Evolutionary conservation across 2,329 filamentous ascomycete species (phyloP), one percentile per base, ranked within the genome.

Genomic region (Coccinonectria pachysandricola): DNA sequence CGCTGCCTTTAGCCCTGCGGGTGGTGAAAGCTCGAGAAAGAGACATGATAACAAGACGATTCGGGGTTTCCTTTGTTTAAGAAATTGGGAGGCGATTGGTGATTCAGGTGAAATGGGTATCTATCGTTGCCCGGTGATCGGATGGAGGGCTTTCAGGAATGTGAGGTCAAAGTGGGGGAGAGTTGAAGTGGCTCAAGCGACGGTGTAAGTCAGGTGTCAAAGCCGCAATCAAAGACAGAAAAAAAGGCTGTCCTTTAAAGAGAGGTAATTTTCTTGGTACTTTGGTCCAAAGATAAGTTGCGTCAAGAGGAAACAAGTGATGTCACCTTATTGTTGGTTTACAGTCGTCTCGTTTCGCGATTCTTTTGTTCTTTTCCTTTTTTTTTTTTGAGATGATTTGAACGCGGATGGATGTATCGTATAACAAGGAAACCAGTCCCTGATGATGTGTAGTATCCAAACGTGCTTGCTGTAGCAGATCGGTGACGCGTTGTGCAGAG

Each of bases 21-120:
- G 75, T 81, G 19, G 73, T 78, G 52, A 87, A 80, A 32, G 79
- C 79, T 49, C 81, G 71, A 27, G 76, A 68, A 42, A 87, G 60
- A 41, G 65, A 66, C 50, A 64, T 68, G 35, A 25, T 48, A 30
- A 13, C 20, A 27, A 32, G 36, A 39, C 37, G 26, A 16, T 16
- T 13, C 12, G 18, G 24, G 28, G 15, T 21, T n/a, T 25, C 23
- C 21, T 29, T 23, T 26, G 32, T 27, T 23, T 22, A 27, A 26
- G 21, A 24, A 19, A 27, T 25, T 31, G 32, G n/a, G n/a, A n/a
- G 19, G 19, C 22, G 21, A 12, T 10, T 24, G 11, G 12, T n/a
- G 13, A 11, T 23, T 19, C 14, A 24, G 26, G 21, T 12, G 24
- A 35, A 12, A 24, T 14, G 22, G 27, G 23, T 23, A 24, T 15